Conservation (phyloP, 345 rosid species). For the Eucalyptus fibrosa region DNA sequence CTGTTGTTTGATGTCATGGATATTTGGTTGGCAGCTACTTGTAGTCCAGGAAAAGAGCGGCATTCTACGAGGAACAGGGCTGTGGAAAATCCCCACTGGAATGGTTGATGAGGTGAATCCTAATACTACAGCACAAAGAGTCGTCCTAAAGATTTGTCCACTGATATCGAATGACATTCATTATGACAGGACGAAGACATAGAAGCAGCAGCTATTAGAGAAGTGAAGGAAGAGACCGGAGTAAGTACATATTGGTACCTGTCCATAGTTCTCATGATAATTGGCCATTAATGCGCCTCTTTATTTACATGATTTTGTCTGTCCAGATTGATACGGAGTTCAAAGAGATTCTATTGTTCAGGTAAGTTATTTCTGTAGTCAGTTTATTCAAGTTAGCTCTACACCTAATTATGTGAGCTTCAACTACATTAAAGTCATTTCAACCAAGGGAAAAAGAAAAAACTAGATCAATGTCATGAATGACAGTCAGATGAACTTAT, state of each 20-base stretch:
- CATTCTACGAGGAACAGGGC: slow-evolving; percentile 24
- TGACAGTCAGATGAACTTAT: neutral
- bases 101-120: slow-evolving; percentile 56
- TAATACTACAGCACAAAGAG: neutral
- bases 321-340: slow-evolving; percentile 65
- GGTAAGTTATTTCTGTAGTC: slow-evolving; percentile 9
- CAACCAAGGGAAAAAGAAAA: neutral
- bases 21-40: slow-evolving; percentile 32
- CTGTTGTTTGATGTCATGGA: neutral
- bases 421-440: neutral
- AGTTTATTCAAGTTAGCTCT: neutral
- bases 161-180: neutral
- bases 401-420: neutral
- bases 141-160: neutral
- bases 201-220: slow-evolving; percentile 45
- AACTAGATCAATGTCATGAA: neutral
- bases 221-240: slow-evolving; percentile 87
- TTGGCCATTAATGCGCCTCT: neutral
- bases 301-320: neutral
- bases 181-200: slow-evolving; percentile 60
- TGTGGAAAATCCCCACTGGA: slow-evolving; percentile 93
- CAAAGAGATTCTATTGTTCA: slow-evolving; percentile 59
- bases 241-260: slow-evolving; percentile 5
- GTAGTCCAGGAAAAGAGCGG: slow-evolving; percentile 81
- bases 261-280: neutral